These are phyloP conservation scores for Gastrolobium bilobum DNA, from an alignment of 306 rosid genomes.

Conservation along the genomic window DNA sequence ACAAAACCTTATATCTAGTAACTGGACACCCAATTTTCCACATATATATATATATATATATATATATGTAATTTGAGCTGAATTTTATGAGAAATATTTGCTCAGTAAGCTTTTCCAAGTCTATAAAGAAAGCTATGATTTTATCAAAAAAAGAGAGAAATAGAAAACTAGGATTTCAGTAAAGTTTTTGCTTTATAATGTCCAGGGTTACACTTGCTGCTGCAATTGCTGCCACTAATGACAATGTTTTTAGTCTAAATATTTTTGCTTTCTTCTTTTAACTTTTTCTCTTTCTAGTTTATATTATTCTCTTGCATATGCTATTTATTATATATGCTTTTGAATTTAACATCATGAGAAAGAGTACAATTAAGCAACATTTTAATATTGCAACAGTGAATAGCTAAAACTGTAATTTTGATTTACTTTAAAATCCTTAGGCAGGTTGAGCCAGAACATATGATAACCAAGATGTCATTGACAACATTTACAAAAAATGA, in stretches of 20 bases:
- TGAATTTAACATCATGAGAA: background rate
- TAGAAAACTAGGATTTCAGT: no score
- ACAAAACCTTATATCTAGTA: no score
- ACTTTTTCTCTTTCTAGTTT: background rate
- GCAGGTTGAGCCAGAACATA: slow-evolving; percentile 47
- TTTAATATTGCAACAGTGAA: slow-evolving; percentile 24
- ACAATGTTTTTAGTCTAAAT: slow-evolving; percentile 11
- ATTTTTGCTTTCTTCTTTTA: background rate
- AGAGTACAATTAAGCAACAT: background rate
- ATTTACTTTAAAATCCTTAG: slow-evolving; percentile 28
- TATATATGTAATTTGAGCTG: no score
- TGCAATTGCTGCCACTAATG: slow-evolving; percentile 1
- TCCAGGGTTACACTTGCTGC: background rate
- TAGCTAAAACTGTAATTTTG: slow-evolving; percentile 29
- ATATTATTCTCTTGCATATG: background rate
- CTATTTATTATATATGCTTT: slow-evolving; percentile 4
- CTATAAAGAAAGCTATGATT: no score
- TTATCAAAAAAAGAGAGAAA: no score
- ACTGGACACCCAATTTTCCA: no score
- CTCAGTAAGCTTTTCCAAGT: no score
- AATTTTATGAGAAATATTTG: no score
- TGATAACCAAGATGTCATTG: slow-evolving; percentile 44
- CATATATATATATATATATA: no score
- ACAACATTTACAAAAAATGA: slow-evolving; percentile 63
- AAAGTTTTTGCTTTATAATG: background rate